Evolutionary conservation across 2,329 filamentous ascomycete genomes (phyloP), one percentile per base, ranked within the genome.

Genomic region (Cladophialophora carrionii): DNA sequence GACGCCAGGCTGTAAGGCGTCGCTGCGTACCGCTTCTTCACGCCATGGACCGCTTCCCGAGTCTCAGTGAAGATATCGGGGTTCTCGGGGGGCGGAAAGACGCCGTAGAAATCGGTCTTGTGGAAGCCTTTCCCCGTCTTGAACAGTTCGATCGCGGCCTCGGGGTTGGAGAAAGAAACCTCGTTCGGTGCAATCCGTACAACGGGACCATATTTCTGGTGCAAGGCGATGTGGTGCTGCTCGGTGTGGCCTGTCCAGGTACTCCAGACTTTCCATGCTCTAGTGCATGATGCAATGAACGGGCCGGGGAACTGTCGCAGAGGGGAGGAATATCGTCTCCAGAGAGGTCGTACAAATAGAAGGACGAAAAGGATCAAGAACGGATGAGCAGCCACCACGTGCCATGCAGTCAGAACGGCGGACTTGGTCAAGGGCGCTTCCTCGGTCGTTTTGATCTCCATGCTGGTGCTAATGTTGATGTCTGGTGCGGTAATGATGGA

Each of bases 11-110:
- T 73, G 63, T 72, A 76, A 7, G 73, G 70, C n/a, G 70, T 73
- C 1, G 72, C 72, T 4, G 73, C 70, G 66, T 71, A 68, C 83
- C 81, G 71, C 84, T 85, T 85, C 78, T 84, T 85, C 65, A 79
- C 77, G 0, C 82, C 82, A 72, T 86, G 84, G n/a, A 83, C 80
- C 6, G 80, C 77, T 73, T 85, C 83, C 60, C 82, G 77, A 17
- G 78, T 80, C 72, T 85, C 83, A 48, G 84, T 85, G 74, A 85
- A 85, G 72, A 85, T 85, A 65, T 85, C 83, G 5, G 83, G 83
- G 74, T 85, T 84, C 74, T 84, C 82, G 0, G 82, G 80, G 3
- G 83, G 83, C 32, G 83, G 83, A 71, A 85, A 85, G 6, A 85
- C 83, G 46, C 73, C 76, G 71, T 84, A 84, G 68, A 84, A 84